Evolutionary conservation across 2,329 filamentous ascomycete genomes (phyloP).

Genomic region (Colletotrichum sp.): DNA sequence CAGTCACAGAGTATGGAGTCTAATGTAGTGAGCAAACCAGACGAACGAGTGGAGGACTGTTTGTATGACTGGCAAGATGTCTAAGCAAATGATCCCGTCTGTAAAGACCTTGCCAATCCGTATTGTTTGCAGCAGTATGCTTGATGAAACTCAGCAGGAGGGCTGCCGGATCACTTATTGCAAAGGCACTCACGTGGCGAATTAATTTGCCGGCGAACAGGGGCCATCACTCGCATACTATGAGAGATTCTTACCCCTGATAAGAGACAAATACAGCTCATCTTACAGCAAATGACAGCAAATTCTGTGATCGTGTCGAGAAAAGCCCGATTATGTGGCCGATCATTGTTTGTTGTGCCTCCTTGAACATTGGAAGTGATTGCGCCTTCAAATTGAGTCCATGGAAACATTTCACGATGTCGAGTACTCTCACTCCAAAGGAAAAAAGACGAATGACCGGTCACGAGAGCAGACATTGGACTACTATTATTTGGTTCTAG

Average conservation of each 20-base stretch:
- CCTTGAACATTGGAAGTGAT: not conserved
- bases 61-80: not conserved
- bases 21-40: not conserved
- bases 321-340: not conserved
- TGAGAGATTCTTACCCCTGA: not conserved
- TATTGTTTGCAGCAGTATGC: not conserved
- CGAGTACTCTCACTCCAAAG: not conserved
- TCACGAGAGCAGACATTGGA: rapidly evolving
- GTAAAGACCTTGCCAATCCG: not conserved
- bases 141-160: not conserved
- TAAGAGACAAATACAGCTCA: not conserved
- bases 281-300: not conserved
- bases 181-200: not conserved
- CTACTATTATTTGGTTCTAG: not conserved
- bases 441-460: not conserved
- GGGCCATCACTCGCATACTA: rapidly evolving
- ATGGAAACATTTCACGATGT: not conserved
- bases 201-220: not conserved
- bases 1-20: not conserved
- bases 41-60: not conserved
- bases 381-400: not conserved
- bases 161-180: not conserved
- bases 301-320: not conserved
- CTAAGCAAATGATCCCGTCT: not conserved
- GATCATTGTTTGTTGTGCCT: not conserved